Evolutionary conservation across 2,329 filamentous ascomycete species (phyloP), one percentile per base, ranked within the genome.

Genomic region (Talaromyces marneffei): DNA sequence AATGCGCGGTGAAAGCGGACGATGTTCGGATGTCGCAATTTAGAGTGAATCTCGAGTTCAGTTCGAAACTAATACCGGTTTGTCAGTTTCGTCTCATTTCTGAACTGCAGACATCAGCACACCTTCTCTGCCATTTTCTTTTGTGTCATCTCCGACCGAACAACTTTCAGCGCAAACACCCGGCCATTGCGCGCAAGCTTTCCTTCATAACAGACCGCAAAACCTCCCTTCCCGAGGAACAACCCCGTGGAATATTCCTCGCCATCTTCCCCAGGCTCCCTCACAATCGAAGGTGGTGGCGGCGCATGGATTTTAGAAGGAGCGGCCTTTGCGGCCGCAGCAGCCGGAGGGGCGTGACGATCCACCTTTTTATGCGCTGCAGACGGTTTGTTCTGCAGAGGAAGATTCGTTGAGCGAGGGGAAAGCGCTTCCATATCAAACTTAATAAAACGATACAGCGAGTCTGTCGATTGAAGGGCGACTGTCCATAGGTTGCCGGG

Each of bases 1-100:
- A 99, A 99, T 35, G 94, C 94, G 68, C 93, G 87, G 70, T 96
- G 86, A 75, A 99, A 99, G 68, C 93, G 89, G 65, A 99, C 94
- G 66, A 99, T 93, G 74, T 97, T 96, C 58, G 90, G 89, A 72
- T 99, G 94, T 62, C 88, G 87, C 86, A 99, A 93, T 74, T 97
- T 99, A 46, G 94, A 97, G 78, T 99, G 94, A 63, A 99, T 97
- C 76, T 97, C 93, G 6, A 99, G 85, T 75, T 99, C 94, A 2
- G 86, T 87, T 60, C 87, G 84, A 73, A 89, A 89, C 85, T 88
- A 65, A 29, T 5, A 57, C 9, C 54, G 12, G 20, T 4, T n/a
- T 44, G 46, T 59, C 27, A 59, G 57, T 31, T 9, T 3, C 29
- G 7, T 27, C 14, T 52, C 3, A 27, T 35, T 33, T 14, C 1